Base-by-base conservation (phyloP, 495 filamentous ascomycete species). In the Extremus antarcticus region DNA sequence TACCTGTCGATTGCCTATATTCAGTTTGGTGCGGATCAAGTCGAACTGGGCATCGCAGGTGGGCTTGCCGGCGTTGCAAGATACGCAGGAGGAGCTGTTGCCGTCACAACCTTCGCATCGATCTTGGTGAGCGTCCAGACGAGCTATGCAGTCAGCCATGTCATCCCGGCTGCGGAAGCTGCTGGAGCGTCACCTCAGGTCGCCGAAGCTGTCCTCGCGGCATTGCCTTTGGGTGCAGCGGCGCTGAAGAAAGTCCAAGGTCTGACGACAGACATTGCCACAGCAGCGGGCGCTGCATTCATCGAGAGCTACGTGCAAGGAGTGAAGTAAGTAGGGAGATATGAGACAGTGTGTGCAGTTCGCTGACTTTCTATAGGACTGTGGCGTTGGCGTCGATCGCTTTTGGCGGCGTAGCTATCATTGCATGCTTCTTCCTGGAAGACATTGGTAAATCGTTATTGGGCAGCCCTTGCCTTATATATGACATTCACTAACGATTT, bases 51-150 rank as follows among this genome's bases (percentile, higher is more conserved):
- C 11, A 62, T 70, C 23, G 57, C 62, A 39, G 66, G 50, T 17
- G 50, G 52, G 11, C 39, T 57, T 17, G 54, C 47, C 38, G 59
- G 65, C 22, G 58, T 62, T 3, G 65, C 63, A n/a, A 55, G 67
- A 11, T 66, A 57, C 35, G 66, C 67, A n/a, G 67, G 67, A 7
- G 68, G 68, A 17, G 59, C 65, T 10, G 56, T 68, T 16, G 62
- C 67, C 19, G 59, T 65, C 43, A 45, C 66, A 19, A 55, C 67
- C 16, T 65, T 59, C 51, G 41, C 50, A 16, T 63, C 63, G 16
- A 60, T 67, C 47, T 55, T 63, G 1, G 16, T 50, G 38, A 66
- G 59, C 25, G 50, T 51, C 0, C 58, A 58, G 22, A 23, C 46
- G 0, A 2, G 25, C 45, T 45, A 50, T 3, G 57, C 57, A 17